Conservation (phyloP, 768 basidiomycete genomes). For the Sutorius australiensis region DNA sequence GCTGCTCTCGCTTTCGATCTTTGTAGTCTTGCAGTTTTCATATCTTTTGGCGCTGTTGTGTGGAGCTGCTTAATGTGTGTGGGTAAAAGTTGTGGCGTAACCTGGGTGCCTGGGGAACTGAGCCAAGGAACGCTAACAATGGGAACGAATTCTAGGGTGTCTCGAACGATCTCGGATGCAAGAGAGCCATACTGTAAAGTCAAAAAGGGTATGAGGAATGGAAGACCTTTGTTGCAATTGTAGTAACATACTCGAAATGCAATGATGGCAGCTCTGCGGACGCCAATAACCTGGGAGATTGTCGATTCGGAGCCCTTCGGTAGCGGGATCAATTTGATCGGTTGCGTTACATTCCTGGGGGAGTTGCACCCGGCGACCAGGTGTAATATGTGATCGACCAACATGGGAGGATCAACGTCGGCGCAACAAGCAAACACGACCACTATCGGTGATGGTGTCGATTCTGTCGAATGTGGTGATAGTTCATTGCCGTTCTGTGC, state of each 20-base stretch:
- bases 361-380: conserved; percentile 78
- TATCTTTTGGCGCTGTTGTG: conserved; percentile 76
- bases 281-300: conserved; percentile 59
- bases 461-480: not conserved
- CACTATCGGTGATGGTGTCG: conserved; percentile 17
- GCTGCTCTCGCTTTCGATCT: conserved; percentile 48
- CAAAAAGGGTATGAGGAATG: not conserved
- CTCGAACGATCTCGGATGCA: conserved; percentile 31
- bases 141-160: conserved; percentile 49
- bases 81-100: conserved; percentile 43
- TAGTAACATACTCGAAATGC: conserved; percentile 57
- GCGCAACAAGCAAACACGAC: conserved; percentile 67
- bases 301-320: conserved; percentile 61
- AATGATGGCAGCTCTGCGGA: conserved; percentile 63
- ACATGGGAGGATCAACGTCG: conserved; percentile 68
- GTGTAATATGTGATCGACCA: conserved; percentile 73
- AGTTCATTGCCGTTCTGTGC: not conserved
- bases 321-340: conserved; percentile 58
- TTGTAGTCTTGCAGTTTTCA: conserved; percentile 62
- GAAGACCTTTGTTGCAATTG: not conserved
- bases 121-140: conserved; percentile 66
- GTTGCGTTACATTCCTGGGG: conserved; percentile 20
- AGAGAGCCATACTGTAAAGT: conserved; percentile 41
- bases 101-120: conserved; percentile 21
- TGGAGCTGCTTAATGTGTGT: conserved; percentile 80